Evolutionary conservation across 2,329 filamentous ascomycete species (phyloP), one percentile per base, ranked within the genome.

Genomic region (Microcyclosporella mali): DNA sequence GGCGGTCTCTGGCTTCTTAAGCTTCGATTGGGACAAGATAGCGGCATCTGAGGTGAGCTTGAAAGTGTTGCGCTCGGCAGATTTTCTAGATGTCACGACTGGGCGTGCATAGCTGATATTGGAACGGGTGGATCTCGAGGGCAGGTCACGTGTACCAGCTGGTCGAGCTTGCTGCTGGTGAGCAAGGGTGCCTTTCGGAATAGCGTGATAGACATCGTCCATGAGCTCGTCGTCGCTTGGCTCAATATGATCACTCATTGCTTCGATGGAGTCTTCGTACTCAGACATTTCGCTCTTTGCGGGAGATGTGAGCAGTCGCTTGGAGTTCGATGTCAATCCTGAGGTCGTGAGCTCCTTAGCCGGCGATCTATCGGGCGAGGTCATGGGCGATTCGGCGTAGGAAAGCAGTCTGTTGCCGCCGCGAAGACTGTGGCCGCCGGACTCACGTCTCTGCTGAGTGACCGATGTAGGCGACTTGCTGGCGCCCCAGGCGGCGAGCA

Each of bases 1-100:
- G n/a, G 66, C 62, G 2, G 68, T 69, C 25, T 66, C 58, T 4
- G 30, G 29, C 39, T 49, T 47, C 25, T 16, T 40, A 37, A 12
- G 37, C 3, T 49, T 46, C 7, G 44, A 40, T 28, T 50, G 47
- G 11, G 34, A 46, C 17, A n/a, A 12, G 27, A 16, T 15, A n/a
- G n/a, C n/a, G 6, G 49, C 51, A 37, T 55, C 48, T 15, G 50
- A 55, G 10, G 33, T 41, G 30, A 55, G 42, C 4, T 50, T 46
- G 3, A 41, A 44, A 27, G 41, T 46, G 2, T 34, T 34, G 33
- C 19, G 25, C 31, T 40, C 51, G 41, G 37, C 28, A 6, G 42
- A 44, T 31, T 41, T 43, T 41, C 28, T 47, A n/a, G n/a, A n/a
- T n/a, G n/a, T 40, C 9, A 42, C 27, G 12, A 40, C 2, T 37